phyloP scores from a whole-genome alignment of 805 yeast species.

The Lachancea sp. region DNA sequence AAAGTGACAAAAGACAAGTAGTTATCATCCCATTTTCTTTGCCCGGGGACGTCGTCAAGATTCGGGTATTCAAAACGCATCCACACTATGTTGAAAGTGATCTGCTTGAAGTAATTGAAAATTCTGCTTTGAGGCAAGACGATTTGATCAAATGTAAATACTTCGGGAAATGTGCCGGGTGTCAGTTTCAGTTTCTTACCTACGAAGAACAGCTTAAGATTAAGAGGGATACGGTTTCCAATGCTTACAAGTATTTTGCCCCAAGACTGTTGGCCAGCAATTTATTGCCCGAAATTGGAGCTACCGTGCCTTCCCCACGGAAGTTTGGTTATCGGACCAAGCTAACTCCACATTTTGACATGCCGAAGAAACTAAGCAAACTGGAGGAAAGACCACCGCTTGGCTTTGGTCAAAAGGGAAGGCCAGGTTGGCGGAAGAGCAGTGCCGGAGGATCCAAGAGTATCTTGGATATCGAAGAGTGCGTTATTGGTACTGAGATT shows the following conservation, averaged over 20 bases:
- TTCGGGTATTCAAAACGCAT: conserved; percentile 72
- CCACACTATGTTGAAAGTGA: conserved; percentile 72
- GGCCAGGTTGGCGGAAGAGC: conserved; percentile 58
- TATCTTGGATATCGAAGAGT: conserved; percentile 88
- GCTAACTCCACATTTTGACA: conserved; percentile 89
- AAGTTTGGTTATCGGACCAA: conserved; percentile 80
- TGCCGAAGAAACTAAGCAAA: conserved; percentile 49
- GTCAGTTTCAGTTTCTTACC: conserved; percentile 79
- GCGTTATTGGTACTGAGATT: conserved; percentile 78
- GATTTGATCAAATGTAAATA: conserved; percentile 61
- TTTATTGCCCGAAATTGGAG: conserved; percentile 52
- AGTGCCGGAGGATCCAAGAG: conserved; percentile 51
- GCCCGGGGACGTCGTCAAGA: conserved; percentile 73
- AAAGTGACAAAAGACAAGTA: conserved; percentile 43
- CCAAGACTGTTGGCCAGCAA: conserved; percentile 41
- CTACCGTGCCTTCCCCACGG: conserved; percentile 71
- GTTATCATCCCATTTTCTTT: conserved; percentile 80
- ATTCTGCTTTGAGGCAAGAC: conserved; percentile 46
- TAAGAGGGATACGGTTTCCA: conserved; percentile 66
- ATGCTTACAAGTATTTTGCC: conserved; percentile 77
- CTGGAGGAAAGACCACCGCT: conserved; percentile 53
- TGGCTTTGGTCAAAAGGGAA: conserved; percentile 86
- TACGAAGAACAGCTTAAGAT: conserved; percentile 67
- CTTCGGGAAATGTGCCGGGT: conserved; percentile 90
- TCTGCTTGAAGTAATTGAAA: conserved; percentile 44